Evolutionary conservation across 176 grass and related monocot genomes (phyloP).

Genomic region (maize (Zea mays)): Zm-B73-REFERENCE-NAM-5.0 NC_050100.1:6583001-6583500

Average conservation of each 20-base stretch:
- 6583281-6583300: background rate
- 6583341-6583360: background rate
- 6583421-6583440: slow-evolving; percentile 48
- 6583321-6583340: background rate
- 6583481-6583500: slow-evolving; percentile 82
- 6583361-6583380: background rate
- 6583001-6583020: slow-evolving; percentile 1
- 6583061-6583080: background rate
- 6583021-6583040: background rate
- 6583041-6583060: background rate
- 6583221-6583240: slow-evolving; percentile 52
- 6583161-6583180: slow-evolving; percentile 79
- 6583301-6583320: slow-evolving; percentile 13
- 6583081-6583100: slow-evolving; percentile 14
- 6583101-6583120: slow-evolving; percentile 9
- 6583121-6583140: slow-evolving; percentile 67
- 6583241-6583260: background rate
- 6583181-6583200: slow-evolving; percentile 90
- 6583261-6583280: background rate
- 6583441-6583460: slow-evolving; percentile 86
- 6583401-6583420: slow-evolving; percentile 13
- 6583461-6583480: slow-evolving; percentile 81
- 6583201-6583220: slow-evolving; percentile 80
- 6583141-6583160: slow-evolving; percentile 85
- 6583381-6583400: slow-evolving; percentile 1